Conservation (phyloP, 345 rosid species). For the Euphorbia peplus region DNA sequence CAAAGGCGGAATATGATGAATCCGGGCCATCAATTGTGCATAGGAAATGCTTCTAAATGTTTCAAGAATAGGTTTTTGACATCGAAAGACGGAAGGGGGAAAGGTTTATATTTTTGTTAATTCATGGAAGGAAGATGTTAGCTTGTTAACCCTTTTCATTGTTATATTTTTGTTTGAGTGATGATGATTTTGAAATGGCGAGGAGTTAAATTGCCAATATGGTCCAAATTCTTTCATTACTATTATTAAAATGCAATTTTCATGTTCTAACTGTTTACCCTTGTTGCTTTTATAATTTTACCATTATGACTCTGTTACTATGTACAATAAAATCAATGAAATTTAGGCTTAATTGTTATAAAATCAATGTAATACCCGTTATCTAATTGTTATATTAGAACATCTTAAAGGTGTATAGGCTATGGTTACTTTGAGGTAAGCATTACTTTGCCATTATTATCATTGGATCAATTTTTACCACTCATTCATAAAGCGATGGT, state of each 20-base stretch:
- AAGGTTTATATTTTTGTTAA: not conserved
- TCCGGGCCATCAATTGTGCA: conserved; percentile 94
- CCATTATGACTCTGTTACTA: not conserved
- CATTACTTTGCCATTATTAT: too few species aligned
- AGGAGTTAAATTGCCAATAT: conserved; percentile 28
- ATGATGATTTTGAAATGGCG: conserved; percentile 39
- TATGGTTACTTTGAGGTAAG: too few species aligned
- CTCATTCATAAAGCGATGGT: too few species aligned
- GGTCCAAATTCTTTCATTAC: conserved; percentile 39
- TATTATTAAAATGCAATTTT: not conserved
- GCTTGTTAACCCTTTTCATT: conserved; percentile 26
- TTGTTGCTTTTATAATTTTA: not conserved
- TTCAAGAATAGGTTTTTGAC: conserved; percentile 17
- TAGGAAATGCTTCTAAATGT: conserved; percentile 79
- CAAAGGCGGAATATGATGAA: conserved; percentile 90
- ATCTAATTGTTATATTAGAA: too few species aligned
- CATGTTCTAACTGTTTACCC: not conserved
- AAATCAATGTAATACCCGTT: too few species aligned
- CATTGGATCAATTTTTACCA: too few species aligned
- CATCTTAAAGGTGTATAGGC: too few species aligned
- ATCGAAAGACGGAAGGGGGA: conserved; percentile 10
- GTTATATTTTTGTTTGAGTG: conserved; percentile 36
- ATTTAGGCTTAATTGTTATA: too few species aligned
- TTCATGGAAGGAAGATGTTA: conserved; percentile 22
- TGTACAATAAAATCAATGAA: too few species aligned